Conservation (phyloP, 768 basidiomycete species). For the Amanita polypyramis region DNA sequence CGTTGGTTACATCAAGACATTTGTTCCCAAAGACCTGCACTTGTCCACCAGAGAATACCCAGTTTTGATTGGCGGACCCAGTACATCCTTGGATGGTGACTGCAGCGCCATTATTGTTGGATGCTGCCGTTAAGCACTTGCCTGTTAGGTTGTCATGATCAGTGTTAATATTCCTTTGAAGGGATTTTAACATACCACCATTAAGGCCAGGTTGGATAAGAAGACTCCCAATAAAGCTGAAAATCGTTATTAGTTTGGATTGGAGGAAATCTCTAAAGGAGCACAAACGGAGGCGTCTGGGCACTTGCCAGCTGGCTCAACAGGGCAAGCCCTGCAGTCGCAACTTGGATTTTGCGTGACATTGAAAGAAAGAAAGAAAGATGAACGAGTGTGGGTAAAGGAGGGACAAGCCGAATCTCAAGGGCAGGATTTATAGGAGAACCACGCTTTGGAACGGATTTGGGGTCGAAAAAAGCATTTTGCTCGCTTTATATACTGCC, state of each 20-base stretch:
- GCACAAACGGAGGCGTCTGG: slow-evolving; percentile 20
- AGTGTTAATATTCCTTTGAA: neutral
- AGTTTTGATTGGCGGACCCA: slow-evolving; percentile 33
- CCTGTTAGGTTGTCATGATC: slow-evolving; percentile 16
- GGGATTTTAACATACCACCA: slow-evolving; percentile 19
- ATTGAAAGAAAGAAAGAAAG: neutral
- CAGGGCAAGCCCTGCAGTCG: neutral
- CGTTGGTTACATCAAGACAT: slow-evolving; percentile 38
- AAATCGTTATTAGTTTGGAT: neutral
- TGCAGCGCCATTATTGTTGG: slow-evolving; percentile 35
- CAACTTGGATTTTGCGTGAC: neutral
- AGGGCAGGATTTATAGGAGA: too few species aligned
- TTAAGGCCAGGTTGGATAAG: slow-evolving; percentile 34
- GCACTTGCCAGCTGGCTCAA: slow-evolving; percentile 12
- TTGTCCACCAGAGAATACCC: slow-evolving; percentile 32
- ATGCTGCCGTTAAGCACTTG: slow-evolving; percentile 42
- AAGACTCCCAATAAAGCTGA: slow-evolving; percentile 31
- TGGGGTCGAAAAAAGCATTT: too few species aligned
- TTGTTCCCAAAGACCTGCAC: slow-evolving; percentile 36
- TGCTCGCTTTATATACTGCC: too few species aligned
- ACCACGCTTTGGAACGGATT: neutral
- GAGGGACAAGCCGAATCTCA: neutral
- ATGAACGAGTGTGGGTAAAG: neutral
- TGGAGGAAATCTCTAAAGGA: neutral
- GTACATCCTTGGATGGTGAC: slow-evolving; percentile 39